These are phyloP conservation scores for Cadophora gregata DNA, from an alignment of 2,329 filamentous ascomycete genomes.

Conservation along the genomic window DNA sequence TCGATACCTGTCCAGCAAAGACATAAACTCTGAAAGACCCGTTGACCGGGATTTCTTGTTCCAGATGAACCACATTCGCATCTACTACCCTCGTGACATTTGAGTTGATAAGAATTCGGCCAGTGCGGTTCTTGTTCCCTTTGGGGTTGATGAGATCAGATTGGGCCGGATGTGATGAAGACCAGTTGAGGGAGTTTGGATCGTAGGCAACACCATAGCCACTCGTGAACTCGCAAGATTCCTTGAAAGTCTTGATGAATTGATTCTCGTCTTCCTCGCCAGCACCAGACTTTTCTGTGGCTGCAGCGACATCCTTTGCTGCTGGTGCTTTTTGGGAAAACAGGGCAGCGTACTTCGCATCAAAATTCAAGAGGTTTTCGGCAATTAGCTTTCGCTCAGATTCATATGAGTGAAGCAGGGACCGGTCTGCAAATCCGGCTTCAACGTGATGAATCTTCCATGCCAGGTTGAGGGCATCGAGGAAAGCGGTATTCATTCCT, in stretches of 20 bases:
- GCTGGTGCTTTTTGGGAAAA: constrained; percentile 82
- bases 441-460: constrained; percentile 97
- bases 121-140: constrained; percentile 70
- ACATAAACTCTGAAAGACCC: constrained; percentile 87
- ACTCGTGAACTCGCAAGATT: constrained; percentile 88
- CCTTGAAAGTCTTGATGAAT: constrained; percentile 90
- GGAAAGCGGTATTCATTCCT: constrained; percentile 81
- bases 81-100: constrained; percentile 88
- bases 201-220: constrained; percentile 90
- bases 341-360: constrained; percentile 86
- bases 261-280: constrained; percentile 65
- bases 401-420: constrained; percentile 84
- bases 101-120: constrained; percentile 76
- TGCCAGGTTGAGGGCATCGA: constrained; percentile 85
- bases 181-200: constrained; percentile 86
- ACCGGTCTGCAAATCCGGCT: constrained; percentile 76
- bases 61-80: constrained; percentile 87
- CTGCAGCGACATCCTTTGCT: constrained; percentile 73
- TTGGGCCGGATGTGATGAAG: constrained; percentile 71
- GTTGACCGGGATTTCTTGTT: constrained; percentile 88
- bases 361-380: constrained; percentile 83
- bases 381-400: constrained; percentile 84
- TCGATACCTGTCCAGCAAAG: constrained; percentile 74
- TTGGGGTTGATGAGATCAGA: constrained; percentile 72
- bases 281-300: constrained; percentile 51